Evolutionary conservation across 2,329 filamentous ascomycete species (phyloP), one percentile per base, ranked within the genome.

Genomic region (Xylariomycetidae sp.): DNA sequence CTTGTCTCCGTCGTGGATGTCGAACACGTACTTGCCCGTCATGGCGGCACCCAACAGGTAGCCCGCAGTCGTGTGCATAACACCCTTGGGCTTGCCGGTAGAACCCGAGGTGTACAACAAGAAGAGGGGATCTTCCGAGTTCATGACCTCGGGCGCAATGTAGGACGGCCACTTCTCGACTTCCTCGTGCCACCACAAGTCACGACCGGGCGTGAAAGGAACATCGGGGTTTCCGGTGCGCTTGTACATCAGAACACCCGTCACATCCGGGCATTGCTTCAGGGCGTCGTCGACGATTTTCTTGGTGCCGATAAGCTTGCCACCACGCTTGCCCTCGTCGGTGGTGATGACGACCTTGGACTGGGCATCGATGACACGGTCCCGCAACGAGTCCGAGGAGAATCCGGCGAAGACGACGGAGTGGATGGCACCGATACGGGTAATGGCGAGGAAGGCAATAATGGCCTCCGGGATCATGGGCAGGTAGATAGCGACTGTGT

Each of bases 141-240:
- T 86, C 75, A 98, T 83, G 46, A 79, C 65, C 70, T 93, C 89
- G 9, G 90, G 89, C 19, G 90, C 71, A 56, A 93, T 82, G 72
- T 96, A 96, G 52, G 79, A 74, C 44, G 92, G 92, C 77, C 87
- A 96, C 70, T 95, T 96, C 60, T 93, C 86, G 35, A 90, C 81
- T 74, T 96, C 90, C 68, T 96, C 92, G 63, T 96, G 88, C 92
- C 92, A 98, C 92, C 92, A 98, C 57, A 78, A 74, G 63, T 98
- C 92, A 54, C 92, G 81, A 46, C 87, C 88, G 48, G 77, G 65
- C 32, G 87, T 94, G 85, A 84, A 90, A 44, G 90, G 89, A 14
- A 96, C 81, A 33, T 95, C 88, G 30, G 88, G 82, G n/a, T n/a
- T n/a, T 32, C 90, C 90, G 23, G 92, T 98, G 52, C 92, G 85